Conservation (phyloP, 495 filamentous ascomycete genomes). For the Lophium mytilinum region DNA sequence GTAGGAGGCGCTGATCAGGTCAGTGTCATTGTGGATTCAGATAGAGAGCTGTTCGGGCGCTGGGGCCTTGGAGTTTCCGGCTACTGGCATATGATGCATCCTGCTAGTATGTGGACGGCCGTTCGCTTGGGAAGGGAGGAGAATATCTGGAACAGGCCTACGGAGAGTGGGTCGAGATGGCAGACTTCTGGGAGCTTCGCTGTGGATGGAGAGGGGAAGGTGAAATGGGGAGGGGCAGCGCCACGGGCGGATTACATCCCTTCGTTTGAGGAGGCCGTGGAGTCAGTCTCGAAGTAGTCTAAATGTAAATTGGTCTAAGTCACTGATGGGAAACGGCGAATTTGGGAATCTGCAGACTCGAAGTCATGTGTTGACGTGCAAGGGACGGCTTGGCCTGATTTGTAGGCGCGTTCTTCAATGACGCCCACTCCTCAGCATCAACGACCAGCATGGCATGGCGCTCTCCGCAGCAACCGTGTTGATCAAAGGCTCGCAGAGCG, state of each 20-base stretch:
- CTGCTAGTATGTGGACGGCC: slow-evolving; percentile 39
- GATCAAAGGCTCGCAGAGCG: slow-evolving; percentile 16
- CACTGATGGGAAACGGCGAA: too few species aligned
- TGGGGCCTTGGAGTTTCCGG: slow-evolving; percentile 48
- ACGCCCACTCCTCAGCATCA: background rate
- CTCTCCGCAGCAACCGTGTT: background rate
- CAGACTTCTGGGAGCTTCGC: slow-evolving; percentile 51
- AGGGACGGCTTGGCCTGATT: too few species aligned
- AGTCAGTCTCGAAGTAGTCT: background rate
- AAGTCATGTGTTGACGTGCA: too few species aligned
- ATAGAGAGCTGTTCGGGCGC: slow-evolving; percentile 41
- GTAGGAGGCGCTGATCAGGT: slow-evolving; percentile 45
- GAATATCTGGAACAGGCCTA: slow-evolving; percentile 47
- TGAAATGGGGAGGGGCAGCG: slow-evolving; percentile 41
- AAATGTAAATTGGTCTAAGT: background rate
- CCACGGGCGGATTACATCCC: slow-evolving; percentile 42
- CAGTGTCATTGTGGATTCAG: slow-evolving; percentile 45
- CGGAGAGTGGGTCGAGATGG: slow-evolving; percentile 50
- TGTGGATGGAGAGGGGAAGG: slow-evolving; percentile 41
- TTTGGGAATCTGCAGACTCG: too few species aligned
- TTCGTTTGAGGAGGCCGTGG: slow-evolving; percentile 41
- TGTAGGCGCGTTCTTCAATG: too few species aligned
- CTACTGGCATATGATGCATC: slow-evolving; percentile 45
- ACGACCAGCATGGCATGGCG: slow-evolving; percentile 12
- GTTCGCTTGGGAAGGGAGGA: slow-evolving; percentile 44